Percentiles rank a stretch among this genome's conserved stretches.
Conservation (phyloP, 176 grass and related monocot species). For the Pontederia crassipes region DNA sequence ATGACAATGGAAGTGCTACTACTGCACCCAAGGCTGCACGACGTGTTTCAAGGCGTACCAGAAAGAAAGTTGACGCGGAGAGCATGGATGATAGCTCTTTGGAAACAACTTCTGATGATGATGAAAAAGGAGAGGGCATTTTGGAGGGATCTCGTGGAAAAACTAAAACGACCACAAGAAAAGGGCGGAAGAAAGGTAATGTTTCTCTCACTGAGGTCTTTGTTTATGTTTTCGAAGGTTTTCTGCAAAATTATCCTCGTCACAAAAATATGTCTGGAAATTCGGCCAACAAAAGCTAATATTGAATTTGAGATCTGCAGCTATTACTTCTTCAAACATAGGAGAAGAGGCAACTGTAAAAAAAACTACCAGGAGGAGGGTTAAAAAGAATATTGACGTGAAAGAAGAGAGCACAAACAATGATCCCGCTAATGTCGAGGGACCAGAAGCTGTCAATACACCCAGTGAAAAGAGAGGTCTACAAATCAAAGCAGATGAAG, state of each 20-base stretch:
- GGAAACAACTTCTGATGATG: neutral
- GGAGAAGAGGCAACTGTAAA: conserved; percentile 28
- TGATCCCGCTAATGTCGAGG: conserved; percentile 4
- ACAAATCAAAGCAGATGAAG: conserved; percentile 24
- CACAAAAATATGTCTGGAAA: neutral
- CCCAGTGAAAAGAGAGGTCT: conserved; percentile 30
- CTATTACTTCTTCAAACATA: conserved; percentile 16
- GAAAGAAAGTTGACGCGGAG: conserved; percentile 37
- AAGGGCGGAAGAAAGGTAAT: conserved; percentile 54
- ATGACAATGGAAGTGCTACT: conserved; percentile 20
- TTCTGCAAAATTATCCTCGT: neutral
- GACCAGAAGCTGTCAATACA: conserved; percentile 7
- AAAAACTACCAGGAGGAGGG: conserved; percentile 48
- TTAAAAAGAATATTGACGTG: conserved; percentile 4
- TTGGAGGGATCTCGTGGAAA: conserved; percentile 31
- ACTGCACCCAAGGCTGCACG: conserved; percentile 23
- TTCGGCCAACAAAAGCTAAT: neutral
- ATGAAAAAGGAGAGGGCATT: conserved; percentile 17
- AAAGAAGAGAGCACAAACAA: neutral
- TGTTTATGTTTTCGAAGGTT: neutral
- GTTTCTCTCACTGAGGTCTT: neutral
- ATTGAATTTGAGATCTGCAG: conserved; percentile 19
- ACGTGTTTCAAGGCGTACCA: conserved; percentile 25
- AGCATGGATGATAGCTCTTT: neutral
- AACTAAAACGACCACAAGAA: conserved; percentile 30